Evolutionary conservation across 176 grass and related monocot genomes (phyloP).

Genomic region (Phoenix dactylifera): DNA sequence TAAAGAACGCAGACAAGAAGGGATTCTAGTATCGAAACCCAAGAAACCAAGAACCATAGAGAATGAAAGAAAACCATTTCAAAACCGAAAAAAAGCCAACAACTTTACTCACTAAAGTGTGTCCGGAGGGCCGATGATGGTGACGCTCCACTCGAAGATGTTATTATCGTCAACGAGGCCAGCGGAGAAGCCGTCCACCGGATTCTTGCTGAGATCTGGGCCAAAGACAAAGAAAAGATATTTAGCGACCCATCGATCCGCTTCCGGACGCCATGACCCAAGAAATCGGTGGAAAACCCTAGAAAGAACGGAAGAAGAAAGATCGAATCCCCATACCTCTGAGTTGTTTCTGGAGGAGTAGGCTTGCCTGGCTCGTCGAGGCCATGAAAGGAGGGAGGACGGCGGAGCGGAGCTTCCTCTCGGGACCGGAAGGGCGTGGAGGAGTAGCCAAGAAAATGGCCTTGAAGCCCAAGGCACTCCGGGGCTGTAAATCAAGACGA

Average conservation of each 20-base stretch:
- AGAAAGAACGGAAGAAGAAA: not conserved
- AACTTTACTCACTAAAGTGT: conserved; percentile 23
- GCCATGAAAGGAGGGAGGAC: not conserved
- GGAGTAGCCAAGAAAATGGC: too few relatives aligned
- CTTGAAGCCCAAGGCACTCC: too few relatives aligned
- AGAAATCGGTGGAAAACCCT: not conserved
- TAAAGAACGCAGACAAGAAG: too few relatives aligned
- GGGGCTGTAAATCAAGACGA: too few relatives aligned
- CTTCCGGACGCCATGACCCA: too few relatives aligned
- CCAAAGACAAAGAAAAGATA: not conserved
- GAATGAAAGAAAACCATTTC: not conserved
- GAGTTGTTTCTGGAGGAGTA: conserved; percentile 28
- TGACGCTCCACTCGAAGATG: conserved; percentile 34
- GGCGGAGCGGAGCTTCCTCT: not conserved
- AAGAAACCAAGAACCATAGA: not conserved
- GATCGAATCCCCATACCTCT: conserved; percentile 14
- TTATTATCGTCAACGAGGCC: conserved; percentile 23
- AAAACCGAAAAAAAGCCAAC: not conserved
- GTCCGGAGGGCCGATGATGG: conserved; percentile 28
- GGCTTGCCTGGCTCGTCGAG: conserved; percentile 24
- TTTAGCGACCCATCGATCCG: too few relatives aligned
- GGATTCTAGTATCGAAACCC: too few relatives aligned
- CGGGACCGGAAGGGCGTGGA: too few relatives aligned
- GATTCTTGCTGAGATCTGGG: conserved; percentile 24
- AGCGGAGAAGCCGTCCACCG: conserved; percentile 30